A percentile compares a stretch with the other conserved stretches of the same genome.
phyloP scores from a whole-genome alignment of 108 stramenopile species.

The Craspedostauros australis region DNA sequence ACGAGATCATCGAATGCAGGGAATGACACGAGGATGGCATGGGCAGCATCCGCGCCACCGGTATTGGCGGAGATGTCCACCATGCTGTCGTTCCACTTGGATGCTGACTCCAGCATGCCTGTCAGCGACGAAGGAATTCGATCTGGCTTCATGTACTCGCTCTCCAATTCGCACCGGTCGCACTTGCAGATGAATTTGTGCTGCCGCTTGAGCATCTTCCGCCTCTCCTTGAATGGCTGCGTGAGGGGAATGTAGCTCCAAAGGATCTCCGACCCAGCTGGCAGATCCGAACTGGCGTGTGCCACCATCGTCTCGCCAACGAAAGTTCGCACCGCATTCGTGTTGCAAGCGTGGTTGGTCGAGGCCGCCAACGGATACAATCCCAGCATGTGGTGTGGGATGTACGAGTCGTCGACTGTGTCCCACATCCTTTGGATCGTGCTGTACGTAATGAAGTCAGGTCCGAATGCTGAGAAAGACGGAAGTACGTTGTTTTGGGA shows the following conservation, averaged over 20 bases:
- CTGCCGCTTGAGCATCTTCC: slow-evolving; percentile 23
- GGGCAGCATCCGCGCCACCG: background rate
- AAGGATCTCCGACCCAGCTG: slow-evolving; percentile 58
- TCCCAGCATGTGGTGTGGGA: slow-evolving; percentile 50
- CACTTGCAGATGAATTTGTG: slow-evolving; percentile 63
- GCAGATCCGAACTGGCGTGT: slow-evolving; percentile 40
- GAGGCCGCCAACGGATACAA: slow-evolving; percentile 77
- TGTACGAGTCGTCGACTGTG: background rate
- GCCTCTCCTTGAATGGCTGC: slow-evolving; percentile 32
- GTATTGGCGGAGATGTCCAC: background rate
- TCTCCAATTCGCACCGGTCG: slow-evolving; percentile 45
- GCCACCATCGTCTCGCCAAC: slow-evolving; percentile 58
- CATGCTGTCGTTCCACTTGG: slow-evolving; percentile 6
- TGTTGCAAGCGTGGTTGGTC: slow-evolving; percentile 75
- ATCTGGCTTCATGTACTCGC: background rate
- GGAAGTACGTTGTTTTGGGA: too few species aligned
- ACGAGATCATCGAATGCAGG: slow-evolving; percentile 2
- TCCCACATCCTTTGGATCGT: slow-evolving; percentile 7
- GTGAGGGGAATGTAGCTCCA: slow-evolving; percentile 75
- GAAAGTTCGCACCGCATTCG: slow-evolving; percentile 71
- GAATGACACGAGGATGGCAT: background rate
- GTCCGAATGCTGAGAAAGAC: slow-evolving; percentile 82
- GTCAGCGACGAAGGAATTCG: background rate
- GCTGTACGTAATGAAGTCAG: slow-evolving; percentile 62
- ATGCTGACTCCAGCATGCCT: background rate